These are phyloP conservation scores for Paxillus rubicundulus DNA, from an alignment of 768 basidiomycete species.

Conservation along the genomic window DNA sequence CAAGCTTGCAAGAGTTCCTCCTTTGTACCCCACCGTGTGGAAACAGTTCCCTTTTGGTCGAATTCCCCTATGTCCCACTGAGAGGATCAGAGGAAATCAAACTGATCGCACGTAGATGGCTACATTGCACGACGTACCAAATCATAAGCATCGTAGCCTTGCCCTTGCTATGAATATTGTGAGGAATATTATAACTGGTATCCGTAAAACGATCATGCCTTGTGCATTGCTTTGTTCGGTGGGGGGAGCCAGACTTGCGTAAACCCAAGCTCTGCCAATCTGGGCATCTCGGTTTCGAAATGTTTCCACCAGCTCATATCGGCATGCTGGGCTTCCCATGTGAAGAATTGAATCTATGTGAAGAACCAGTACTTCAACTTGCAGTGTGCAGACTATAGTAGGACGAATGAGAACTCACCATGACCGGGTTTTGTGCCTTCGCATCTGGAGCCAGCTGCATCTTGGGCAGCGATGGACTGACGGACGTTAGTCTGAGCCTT, in stretches of 20 bases:
- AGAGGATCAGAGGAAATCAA: neutral
- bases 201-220: slow-evolving; percentile 25
- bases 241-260: slow-evolving; percentile 86
- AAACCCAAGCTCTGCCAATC: slow-evolving; percentile 63
- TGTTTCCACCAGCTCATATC: slow-evolving; percentile 79
- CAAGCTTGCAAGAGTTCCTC: slow-evolving; percentile 74
- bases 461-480: slow-evolving; percentile 44
- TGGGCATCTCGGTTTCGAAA: slow-evolving; percentile 62
- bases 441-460: slow-evolving; percentile 62
- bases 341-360: slow-evolving; percentile 75
- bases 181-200: slow-evolving; percentile 9
- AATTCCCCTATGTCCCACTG: slow-evolving; percentile 92
- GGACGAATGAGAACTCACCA: slow-evolving; percentile 45
- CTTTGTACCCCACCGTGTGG: slow-evolving; percentile 86
- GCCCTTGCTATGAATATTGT: slow-evolving; percentile 47
- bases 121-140: slow-evolving; percentile 45
- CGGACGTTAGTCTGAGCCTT: slow-evolving; percentile 18
- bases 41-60: slow-evolving; percentile 63
- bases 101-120: neutral
- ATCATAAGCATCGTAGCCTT: slow-evolving; percentile 87
- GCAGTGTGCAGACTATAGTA: neutral
- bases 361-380: neutral
- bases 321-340: slow-evolving; percentile 65
- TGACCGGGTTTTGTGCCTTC: slow-evolving; percentile 53
- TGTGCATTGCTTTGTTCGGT: slow-evolving; percentile 71